Percentiles rank a stretch among this genome's conserved stretches.
phyloP scores from a whole-genome alignment of 2,329 filamentous ascomycete species.

The Penicillium sp. region DNA sequence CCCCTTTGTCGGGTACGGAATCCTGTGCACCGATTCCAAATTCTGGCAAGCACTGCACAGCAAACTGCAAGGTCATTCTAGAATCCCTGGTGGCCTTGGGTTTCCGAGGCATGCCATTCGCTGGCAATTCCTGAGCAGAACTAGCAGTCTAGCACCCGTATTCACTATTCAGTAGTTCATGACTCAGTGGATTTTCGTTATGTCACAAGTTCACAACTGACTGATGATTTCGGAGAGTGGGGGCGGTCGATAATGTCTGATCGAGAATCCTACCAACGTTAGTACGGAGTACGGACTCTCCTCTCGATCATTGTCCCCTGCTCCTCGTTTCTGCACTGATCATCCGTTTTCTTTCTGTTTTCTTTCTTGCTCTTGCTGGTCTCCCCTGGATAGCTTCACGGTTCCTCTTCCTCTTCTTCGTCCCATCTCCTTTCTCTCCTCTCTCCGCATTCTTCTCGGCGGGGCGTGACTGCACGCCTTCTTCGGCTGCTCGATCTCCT shows the following conservation, averaged over 20 bases:
- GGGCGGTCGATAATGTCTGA: neutral
- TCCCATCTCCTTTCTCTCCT: slow-evolving; percentile 8
- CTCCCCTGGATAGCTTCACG: neutral
- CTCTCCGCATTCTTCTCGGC: neutral
- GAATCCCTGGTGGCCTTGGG: too few relatives aligned
- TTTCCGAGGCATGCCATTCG: too few relatives aligned
- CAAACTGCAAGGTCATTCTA: too few relatives aligned
- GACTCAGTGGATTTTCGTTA: too few relatives aligned
- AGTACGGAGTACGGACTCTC: too few relatives aligned
- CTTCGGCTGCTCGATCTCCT: neutral
- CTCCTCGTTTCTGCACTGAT: neutral
- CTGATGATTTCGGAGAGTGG: neutral
- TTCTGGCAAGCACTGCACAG: neutral
- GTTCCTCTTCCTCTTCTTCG: too few relatives aligned
- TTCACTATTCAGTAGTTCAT: too few relatives aligned
- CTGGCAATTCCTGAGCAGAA: too few relatives aligned
- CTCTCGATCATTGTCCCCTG: neutral
- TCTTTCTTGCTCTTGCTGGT: neutral
- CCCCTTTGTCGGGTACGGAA: slow-evolving; percentile 18
- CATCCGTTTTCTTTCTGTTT: neutral
- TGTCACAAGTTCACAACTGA: too few relatives aligned
- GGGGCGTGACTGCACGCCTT: neutral
- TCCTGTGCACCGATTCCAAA: neutral
- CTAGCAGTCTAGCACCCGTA: too few relatives aligned
- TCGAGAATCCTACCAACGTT: neutral